Conservation (phyloP, 2,329 filamentous ascomycete species). For the Pseudocercospora eumusae region DNA sequence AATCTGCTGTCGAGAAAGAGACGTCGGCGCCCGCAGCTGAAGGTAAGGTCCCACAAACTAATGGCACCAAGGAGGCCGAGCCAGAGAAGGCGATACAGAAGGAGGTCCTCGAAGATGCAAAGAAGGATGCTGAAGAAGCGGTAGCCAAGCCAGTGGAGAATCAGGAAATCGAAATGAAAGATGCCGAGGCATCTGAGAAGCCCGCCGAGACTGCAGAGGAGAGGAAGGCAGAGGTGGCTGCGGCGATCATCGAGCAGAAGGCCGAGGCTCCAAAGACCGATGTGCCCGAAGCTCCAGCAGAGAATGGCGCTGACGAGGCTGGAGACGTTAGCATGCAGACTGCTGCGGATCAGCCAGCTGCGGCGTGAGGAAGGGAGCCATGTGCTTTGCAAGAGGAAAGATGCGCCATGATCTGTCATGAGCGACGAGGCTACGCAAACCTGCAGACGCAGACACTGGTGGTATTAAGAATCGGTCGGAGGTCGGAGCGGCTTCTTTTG, state of each 20-base stretch:
- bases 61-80: slow-evolving; percentile 35
- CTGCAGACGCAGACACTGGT: background rate
- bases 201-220: slow-evolving; percentile 29
- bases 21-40: slow-evolving; percentile 19
- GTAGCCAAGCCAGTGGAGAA: slow-evolving; percentile 20
- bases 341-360: background rate
- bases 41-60: slow-evolving; percentile 37
- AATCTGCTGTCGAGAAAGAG: slow-evolving; percentile 40
- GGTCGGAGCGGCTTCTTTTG: background rate
- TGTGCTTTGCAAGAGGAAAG: background rate
- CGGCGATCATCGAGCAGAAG: slow-evolving; percentile 27
- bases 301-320: slow-evolving; percentile 16
- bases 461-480: background rate
- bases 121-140: slow-evolving; percentile 19
- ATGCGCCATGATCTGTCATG: background rate
- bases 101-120: slow-evolving; percentile 13
- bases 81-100: slow-evolving; percentile 19
- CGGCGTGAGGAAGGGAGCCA: background rate
- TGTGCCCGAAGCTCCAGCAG: slow-evolving; percentile 3
- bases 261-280: slow-evolving; percentile 20
- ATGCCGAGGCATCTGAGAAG: slow-evolving; percentile 30
- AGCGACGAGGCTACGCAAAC: background rate
- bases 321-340: slow-evolving; percentile 19
- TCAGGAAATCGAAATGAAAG: slow-evolving; percentile 32
- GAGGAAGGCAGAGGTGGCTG: slow-evolving; percentile 27